These are phyloP conservation scores for Diplogelasinospora grovesii DNA, from an alignment of 495 filamentous ascomycete genomes.

Conservation along the genomic window DNA sequence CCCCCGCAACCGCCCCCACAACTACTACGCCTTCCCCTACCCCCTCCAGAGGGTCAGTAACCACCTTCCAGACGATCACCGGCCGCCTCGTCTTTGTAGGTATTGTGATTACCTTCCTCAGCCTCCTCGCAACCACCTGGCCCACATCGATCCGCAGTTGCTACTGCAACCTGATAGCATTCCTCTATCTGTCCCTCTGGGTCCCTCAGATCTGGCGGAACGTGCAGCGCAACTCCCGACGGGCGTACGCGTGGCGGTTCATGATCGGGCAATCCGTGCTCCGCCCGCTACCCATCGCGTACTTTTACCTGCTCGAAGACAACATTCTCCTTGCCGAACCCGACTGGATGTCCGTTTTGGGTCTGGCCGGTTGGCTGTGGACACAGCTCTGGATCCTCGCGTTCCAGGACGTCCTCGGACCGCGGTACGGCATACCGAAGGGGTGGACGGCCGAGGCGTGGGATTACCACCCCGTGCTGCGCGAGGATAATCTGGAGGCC, in stretches of 20 bases:
- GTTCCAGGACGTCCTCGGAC: slow-evolving; percentile 79
- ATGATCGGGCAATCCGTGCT: slow-evolving; percentile 76
- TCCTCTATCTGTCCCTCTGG: slow-evolving; percentile 85
- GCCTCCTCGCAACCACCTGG: slow-evolving; percentile 69
- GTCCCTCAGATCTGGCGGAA: slow-evolving; percentile 86
- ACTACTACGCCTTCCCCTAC: no score
- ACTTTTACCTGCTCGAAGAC: slow-evolving; percentile 65
- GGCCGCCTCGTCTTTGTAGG: slow-evolving; percentile 70
- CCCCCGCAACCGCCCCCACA: slow-evolving; percentile 10
- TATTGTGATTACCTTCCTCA: slow-evolving; percentile 63
- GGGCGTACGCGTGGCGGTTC: slow-evolving; percentile 81
- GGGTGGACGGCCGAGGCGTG: slow-evolving; percentile 77
- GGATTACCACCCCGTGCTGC: slow-evolving; percentile 88
- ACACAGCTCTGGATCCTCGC: slow-evolving; percentile 72
- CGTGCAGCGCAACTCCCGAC: slow-evolving; percentile 81
- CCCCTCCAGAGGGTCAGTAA: slow-evolving; percentile 22
- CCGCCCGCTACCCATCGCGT: slow-evolving; percentile 68
- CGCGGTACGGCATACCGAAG: slow-evolving; percentile 57
- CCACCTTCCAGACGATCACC: slow-evolving; percentile 65
- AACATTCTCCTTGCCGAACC: slow-evolving; percentile 78
- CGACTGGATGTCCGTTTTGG: slow-evolving; percentile 54
- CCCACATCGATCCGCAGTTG: slow-evolving; percentile 57
- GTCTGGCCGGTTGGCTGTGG: slow-evolving; percentile 81
- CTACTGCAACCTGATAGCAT: slow-evolving; percentile 62
- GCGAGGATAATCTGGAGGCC: slow-evolving; percentile 75